Base-by-base conservation (phyloP, 345 rosid genomes). In the Salix koriyanagi region DNA sequence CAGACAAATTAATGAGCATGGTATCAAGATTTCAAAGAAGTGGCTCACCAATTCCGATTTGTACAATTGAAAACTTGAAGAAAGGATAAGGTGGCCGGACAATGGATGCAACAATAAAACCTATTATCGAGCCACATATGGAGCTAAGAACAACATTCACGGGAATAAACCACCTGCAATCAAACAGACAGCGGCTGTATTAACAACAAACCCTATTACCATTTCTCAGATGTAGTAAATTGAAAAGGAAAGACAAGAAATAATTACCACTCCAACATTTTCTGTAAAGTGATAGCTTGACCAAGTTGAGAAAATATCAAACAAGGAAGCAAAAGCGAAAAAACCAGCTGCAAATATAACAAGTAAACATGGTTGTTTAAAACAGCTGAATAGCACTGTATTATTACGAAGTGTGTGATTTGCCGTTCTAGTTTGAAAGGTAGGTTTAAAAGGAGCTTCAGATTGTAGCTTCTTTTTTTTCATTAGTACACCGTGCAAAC, bases 281-380 rank as follows among this genome's bases (percentile, higher is more conserved):
- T 96, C 78, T 90, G 54, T 61, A 92, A 67, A 78, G 93, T 94
- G 67, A 96, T 84, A 30, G 99, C 94, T 88, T 96, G 97, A 7
- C 99, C 99, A 26, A 96, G 97, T 87, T 94, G 97, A 13, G 99
- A 92, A 82, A 96, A 96, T 69, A 96, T 94, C 86, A 96, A 80
- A 77, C 99, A 94, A 1, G 99, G 99, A 65, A 96, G 99, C 95
- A 96, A 83, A 76, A 96, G 97, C 34, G 97, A 86, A 83, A 94
- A 96, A 69, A 96, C 99, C 87, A 96, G 78, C 98, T 96, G 96
- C 82, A 75, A 28, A 23, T 58, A 23, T 3, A 58, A 46, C 52
- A 46, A 42, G 46, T 7, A 58, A 61, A 65, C 52, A 69, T 30
- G 67, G 39, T 32, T 30, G 67, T 41, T 32, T 50, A 19, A 58